Base-by-base conservation (phyloP, 2,329 filamentous ascomycete species). In the Penicillium sp. region DNA sequence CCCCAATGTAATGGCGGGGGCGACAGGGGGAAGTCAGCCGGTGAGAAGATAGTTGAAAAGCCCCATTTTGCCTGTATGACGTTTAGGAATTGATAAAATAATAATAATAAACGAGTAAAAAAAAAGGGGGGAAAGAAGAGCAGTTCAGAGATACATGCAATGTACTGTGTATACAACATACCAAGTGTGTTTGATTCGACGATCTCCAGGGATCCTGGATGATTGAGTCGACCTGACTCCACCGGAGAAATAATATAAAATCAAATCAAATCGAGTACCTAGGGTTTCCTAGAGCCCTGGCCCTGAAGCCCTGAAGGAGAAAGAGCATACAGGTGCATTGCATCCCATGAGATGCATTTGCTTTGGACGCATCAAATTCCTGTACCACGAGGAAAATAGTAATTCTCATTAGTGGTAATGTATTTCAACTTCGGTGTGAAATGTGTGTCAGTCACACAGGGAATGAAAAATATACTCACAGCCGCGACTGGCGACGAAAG, bases 401-500 rank as follows among this genome's bases (percentile, higher is more conserved):
- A 47, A 43, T 53, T 38, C 46, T 35, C 42, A 46, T 51, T 57
- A 57, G 55, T 57, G 42, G 50, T 54, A 57, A 54, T 48, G 54
- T 57, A 57, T 57, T 56, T 50, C 17, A 25, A 49, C 38, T 31
- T 58, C 53, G 57, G 52, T 59, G 53, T 56, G 56, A n/a, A 43
- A 50, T 29, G 27, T 49, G 47, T 50, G 47, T 35, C 52, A 49
- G 59, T 62, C 50, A 54, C 41, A 56, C 43, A 52, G 21, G 40
- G 37, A 57, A 31, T 27, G 7, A 25, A n/a, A n/a, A 29, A 33
- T 48, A 64, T 62, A 50, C 52, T 50, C 38, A 41, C 50, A 63
- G 65, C 65, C 63, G 65, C 63, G 63, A 66, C 65, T 66, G 62
- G 64, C 65, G 64, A 67, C 29, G 57, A 50, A 50, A 35, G 33